Base-by-base conservation (phyloP, 2,329 filamentous ascomycete species). In the Kalmusia sp. region DNA sequence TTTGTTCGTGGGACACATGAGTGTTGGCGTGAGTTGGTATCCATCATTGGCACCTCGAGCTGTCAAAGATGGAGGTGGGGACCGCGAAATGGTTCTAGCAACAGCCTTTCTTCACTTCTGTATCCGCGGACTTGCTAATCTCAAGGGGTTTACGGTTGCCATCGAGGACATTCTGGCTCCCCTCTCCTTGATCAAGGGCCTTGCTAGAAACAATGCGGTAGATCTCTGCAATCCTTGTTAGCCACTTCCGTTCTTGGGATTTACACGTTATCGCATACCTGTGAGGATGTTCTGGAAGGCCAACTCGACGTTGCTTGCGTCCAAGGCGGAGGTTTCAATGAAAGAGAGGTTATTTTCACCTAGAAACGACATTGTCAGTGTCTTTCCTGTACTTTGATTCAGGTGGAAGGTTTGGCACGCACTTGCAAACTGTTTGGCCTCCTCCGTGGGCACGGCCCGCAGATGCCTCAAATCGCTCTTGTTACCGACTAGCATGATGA, bases 381-480 rank as follows among this genome's bases (percentile, higher is more conserved):
- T 46, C 22, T 7, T 7, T 30, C 15, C 22, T 7, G 14, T n/a
- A 25, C 5, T 19, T 17, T 7, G 27, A 19, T 39, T 9, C 35
- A 8, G 17, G 25, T 27, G 12, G 60, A 80, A 41, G n/a, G 19
- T 6, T 24, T 48, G 12, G 17, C 54, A 80, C 84, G 67, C 75
- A 96, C 93, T 97, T 52, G 95, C 95, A 86, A 99, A 99, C 60
- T 91, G 85, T 81, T 98, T 99, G 68, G 93, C 95, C 79, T 98
- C 93, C 75, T 99, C 95, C 56, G 95, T 99, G 46, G 95, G 92
- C 64, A 99, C 95, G 63, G 95, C 95, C 76, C 95, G 87, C 73
- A 99, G 84, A 80, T 99, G 95, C 79, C 93, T 91, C 89, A 98
- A 90, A 96, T 99, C 95, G 79, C 93, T 98, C 90, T 99, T 99